These are phyloP conservation scores for Phialocephala subalpina DNA, from an alignment of 2,329 filamentous ascomycete species.

Conservation along the genomic window DNA sequence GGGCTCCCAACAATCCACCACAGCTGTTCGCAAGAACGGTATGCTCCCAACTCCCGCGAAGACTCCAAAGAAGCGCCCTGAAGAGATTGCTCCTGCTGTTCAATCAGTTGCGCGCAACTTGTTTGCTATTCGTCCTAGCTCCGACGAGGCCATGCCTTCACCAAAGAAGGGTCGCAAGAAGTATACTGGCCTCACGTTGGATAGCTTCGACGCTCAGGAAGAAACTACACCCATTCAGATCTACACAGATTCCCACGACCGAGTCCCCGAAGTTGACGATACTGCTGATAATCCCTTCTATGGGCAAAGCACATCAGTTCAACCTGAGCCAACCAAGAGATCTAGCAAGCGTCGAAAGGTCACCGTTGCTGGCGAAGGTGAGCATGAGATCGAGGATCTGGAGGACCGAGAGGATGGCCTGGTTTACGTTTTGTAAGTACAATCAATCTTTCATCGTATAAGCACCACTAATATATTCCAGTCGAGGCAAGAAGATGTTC, in stretches of 20 bases:
- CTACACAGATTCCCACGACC: constrained; percentile 83
- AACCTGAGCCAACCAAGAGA: constrained; percentile 55
- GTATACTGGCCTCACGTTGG: constrained; percentile 61
- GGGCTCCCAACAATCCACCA: constrained; percentile 30
- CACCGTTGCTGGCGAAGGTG: constrained; percentile 61
- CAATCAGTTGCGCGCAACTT: constrained; percentile 66
- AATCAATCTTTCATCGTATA: not conserved
- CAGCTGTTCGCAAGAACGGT: constrained; percentile 43
- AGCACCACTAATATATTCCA: constrained; percentile 49
- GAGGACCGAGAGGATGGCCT: constrained; percentile 78
- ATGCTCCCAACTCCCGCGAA: constrained; percentile 83
- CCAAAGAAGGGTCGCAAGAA: constrained; percentile 65
- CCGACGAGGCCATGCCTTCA: constrained; percentile 63
- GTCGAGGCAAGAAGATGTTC: constrained; percentile 82
- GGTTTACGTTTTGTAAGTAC: constrained; percentile 80
- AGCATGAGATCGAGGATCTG: constrained; percentile 53
- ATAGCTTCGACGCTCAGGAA: constrained; percentile 66
- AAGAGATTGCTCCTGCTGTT: constrained; percentile 58
- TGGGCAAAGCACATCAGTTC: constrained; percentile 50
- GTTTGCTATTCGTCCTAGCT: constrained; percentile 54
- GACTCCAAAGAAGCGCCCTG: constrained; percentile 69
- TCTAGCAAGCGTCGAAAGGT: constrained; percentile 63
- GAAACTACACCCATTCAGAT: constrained; percentile 68
- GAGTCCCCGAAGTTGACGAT: constrained; percentile 72
- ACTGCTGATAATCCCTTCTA: constrained; percentile 78